Evolutionary conservation across 805 yeast species (phyloP).

Genomic region (Starmerella powellii): DNA sequence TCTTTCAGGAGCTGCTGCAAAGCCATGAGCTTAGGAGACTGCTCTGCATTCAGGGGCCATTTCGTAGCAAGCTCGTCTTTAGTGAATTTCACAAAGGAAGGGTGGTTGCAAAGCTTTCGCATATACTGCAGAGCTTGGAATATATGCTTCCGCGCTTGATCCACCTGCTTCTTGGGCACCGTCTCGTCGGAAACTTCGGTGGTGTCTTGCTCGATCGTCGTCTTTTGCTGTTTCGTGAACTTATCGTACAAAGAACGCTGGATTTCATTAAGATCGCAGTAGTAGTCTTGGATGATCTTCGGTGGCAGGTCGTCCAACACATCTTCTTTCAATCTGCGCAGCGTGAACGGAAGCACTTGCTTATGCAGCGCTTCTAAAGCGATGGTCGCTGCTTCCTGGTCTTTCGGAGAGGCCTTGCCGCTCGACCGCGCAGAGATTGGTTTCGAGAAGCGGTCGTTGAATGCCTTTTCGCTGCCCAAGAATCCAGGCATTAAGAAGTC

Average conservation of each 20-base stretch:
- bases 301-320: constrained; percentile 95
- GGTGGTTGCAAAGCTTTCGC: constrained; percentile 95
- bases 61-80: constrained; percentile 50
- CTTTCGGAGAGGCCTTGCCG: constrained; percentile 71
- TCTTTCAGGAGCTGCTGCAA: constrained; percentile 68
- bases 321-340: constrained; percentile 91
- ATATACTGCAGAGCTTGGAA: constrained; percentile 95
- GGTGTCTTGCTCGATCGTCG: constrained; percentile 34
- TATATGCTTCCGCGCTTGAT: constrained; percentile 69
- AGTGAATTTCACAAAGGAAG: constrained; percentile 72
- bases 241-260: constrained; percentile 81
- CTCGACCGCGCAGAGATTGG: constrained; percentile 92
- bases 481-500: constrained; percentile 99
- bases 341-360: constrained; percentile 91
- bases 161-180: constrained; percentile 21
- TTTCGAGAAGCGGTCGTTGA: constrained; percentile 92
- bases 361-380: constrained; percentile 93
- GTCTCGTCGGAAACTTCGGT: constrained; percentile 8
- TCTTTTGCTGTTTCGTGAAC: constrained; percentile 76
- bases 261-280: constrained; percentile 85
- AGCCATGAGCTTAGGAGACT: constrained; percentile 84
- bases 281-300: constrained; percentile 94
- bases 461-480: constrained; percentile 83
- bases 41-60: constrained; percentile 60
- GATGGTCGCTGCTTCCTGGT: constrained; percentile 92